Conservation (phyloP, 371 early-diverging fungal genomes). For the Phascolomyces articulosus region DNA sequence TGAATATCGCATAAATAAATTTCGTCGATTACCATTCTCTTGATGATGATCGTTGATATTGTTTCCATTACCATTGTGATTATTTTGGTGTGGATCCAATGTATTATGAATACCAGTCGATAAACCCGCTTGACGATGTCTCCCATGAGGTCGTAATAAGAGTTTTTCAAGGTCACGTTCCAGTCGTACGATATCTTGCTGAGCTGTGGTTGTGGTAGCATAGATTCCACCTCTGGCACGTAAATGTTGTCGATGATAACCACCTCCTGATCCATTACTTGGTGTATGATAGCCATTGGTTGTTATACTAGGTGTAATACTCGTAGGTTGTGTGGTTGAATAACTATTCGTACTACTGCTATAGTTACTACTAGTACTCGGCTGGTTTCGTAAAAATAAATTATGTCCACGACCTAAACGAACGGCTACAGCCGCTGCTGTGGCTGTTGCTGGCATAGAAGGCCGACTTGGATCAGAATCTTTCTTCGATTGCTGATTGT, state of each 20-base stretch:
- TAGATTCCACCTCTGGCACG: conserved; percentile 17
- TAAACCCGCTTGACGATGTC: conserved; percentile 28
- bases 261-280: neutral
- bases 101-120: conserved; percentile 7
- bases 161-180: conserved; percentile 46
- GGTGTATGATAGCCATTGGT: too few species aligned
- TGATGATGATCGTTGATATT: neutral
- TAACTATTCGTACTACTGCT: neutral
- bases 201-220: conserved; percentile 48
- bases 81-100: conserved; percentile 3
- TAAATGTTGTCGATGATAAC: conserved; percentile 6
- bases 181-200: conserved; percentile 47
- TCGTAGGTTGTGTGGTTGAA: neutral
- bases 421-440: conserved; percentile 11
- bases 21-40: conserved; percentile 1
- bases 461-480: neutral
- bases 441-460: conserved; percentile 14
- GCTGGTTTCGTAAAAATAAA: neutral
- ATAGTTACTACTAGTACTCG: neutral
- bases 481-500: conserved; percentile 2
- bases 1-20: conserved; percentile 17
- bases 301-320: neutral
- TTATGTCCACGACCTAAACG: conserved; percentile 13
- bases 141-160: conserved; percentile 13
- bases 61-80: neutral